phyloP scores from a whole-genome alignment of 2,329 filamentous ascomycete species.

The Aspergillus eucalypticola region DNA sequence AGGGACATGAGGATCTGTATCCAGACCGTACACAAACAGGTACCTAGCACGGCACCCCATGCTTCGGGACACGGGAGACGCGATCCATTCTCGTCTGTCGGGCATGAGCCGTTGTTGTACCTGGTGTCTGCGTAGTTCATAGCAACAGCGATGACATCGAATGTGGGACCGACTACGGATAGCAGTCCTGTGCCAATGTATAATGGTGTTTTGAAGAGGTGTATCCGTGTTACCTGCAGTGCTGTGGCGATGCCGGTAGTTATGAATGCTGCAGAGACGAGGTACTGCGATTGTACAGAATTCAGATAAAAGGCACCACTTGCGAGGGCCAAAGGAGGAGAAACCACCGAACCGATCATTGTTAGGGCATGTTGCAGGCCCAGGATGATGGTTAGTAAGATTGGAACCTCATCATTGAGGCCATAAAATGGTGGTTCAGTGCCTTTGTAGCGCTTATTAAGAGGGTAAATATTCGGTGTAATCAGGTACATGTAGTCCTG shows the following conservation, averaged over 20 bases:
- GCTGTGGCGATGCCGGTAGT: slow-evolving; percentile 74
- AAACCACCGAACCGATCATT: slow-evolving; percentile 75
- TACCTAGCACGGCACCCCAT: slow-evolving; percentile 74
- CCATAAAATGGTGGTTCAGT: slow-evolving; percentile 76
- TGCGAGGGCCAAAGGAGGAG: slow-evolving; percentile 72
- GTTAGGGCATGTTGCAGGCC: slow-evolving; percentile 78
- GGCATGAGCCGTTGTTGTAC: slow-evolving; percentile 70
- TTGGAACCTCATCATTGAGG: slow-evolving; percentile 75
- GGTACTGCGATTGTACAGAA: slow-evolving; percentile 66
- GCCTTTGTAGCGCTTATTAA: slow-evolving; percentile 48
- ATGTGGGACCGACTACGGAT: slow-evolving; percentile 77
- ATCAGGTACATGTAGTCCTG: slow-evolving; percentile 57
- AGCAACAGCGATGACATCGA: slow-evolving; percentile 73
- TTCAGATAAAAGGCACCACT: slow-evolving; percentile 63
- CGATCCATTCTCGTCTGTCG: slow-evolving; percentile 61
- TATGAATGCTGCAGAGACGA: slow-evolving; percentile 76
- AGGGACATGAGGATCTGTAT: slow-evolving; percentile 75
- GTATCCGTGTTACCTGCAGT: slow-evolving; percentile 76
- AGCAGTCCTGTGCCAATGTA: slow-evolving; percentile 77
- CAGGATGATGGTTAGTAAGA: slow-evolving; percentile 70
- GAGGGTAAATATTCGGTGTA: slow-evolving; percentile 55
- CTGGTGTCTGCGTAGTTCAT: slow-evolving; percentile 71
- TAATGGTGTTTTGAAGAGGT: slow-evolving; percentile 71
- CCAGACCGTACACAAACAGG: slow-evolving; percentile 63
- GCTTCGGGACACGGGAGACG: slow-evolving; percentile 72